These are phyloP conservation scores for Calonectria pauciramosa DNA, from an alignment of 2,329 filamentous ascomycete species.

Conservation along the genomic window DNA sequence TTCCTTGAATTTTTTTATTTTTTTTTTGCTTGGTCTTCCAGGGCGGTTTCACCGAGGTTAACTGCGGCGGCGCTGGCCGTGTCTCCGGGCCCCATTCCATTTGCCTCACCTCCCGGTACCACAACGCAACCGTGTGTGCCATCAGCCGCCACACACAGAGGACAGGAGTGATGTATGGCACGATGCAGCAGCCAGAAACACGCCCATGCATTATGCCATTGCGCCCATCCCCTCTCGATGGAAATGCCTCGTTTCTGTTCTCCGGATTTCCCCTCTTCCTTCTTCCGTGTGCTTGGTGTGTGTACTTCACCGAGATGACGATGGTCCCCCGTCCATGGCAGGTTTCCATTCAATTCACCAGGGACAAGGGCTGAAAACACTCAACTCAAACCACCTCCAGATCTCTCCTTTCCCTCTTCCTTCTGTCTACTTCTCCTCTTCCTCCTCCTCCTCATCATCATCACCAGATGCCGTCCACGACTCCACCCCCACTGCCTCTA, in stretches of 20 bases:
- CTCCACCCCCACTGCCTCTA: slow-evolving; percentile 25
- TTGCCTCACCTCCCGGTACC: slow-evolving; percentile 4
- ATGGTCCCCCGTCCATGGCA: background rate
- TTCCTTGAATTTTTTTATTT: background rate
- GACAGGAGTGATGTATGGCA: slow-evolving; percentile 22
- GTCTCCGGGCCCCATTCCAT: background rate
- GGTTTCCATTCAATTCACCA: background rate
- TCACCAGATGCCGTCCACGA: slow-evolving; percentile 21
- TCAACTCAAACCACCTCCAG: background rate
- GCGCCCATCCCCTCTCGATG: slow-evolving; percentile 13
- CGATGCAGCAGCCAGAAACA: slow-evolving; percentile 27
- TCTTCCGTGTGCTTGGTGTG: background rate
- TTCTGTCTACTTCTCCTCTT: background rate
- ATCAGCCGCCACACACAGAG: slow-evolving; percentile 23
- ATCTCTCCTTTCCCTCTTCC: background rate
- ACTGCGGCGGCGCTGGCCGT: background rate
- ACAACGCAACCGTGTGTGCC: background rate
- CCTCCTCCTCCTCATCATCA: background rate
- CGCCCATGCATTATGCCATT: slow-evolving; percentile 37
- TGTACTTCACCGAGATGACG: slow-evolving; percentile 1
- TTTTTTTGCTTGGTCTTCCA: slow-evolving; percentile 22
- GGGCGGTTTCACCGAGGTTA: slow-evolving; percentile 44
- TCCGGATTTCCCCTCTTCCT: background rate
- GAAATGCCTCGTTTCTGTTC: slow-evolving; percentile 19
- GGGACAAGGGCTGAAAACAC: background rate